Percentiles rank a stretch among this genome's conserved stretches.
Evolutionary conservation across 129 eudicot species (phyloP).

Genomic region (Tanacetum coccineum): DNA sequence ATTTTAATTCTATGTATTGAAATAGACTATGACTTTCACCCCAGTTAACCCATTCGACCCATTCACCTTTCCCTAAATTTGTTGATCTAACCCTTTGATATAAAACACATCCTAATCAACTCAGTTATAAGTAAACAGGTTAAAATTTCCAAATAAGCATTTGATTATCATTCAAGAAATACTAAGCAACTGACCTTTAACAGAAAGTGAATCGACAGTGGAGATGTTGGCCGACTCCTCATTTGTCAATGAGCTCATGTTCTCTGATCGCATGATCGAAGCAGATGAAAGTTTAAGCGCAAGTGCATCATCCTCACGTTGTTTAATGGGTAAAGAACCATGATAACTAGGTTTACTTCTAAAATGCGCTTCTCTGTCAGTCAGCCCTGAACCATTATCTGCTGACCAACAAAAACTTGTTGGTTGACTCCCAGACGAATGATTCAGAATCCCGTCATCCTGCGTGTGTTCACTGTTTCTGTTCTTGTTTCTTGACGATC

Average conservation of each 20-base stretch:
- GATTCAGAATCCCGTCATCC: constrained; percentile 25
- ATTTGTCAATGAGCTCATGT: constrained; percentile 49
- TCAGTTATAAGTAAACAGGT: too few relatives aligned
- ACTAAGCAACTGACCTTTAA: constrained; percentile 63
- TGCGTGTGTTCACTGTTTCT: constrained; percentile 25
- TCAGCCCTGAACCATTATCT: too few relatives aligned
- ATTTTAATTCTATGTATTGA: too few relatives aligned
- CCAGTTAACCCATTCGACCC: too few relatives aligned
- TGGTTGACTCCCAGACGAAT: constrained; percentile 24
- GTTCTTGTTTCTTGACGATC: constrained; percentile 50
- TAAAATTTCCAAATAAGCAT: neutral
- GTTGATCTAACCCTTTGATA: too few relatives aligned
- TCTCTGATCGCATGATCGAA: constrained; percentile 49
- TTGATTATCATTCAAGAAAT: neutral
- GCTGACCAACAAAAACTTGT: constrained; percentile 8
- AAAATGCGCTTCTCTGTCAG: too few relatives aligned
- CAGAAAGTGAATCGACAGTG: constrained; percentile 66
- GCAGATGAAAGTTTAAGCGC: constrained; percentile 56
- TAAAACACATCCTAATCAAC: too few relatives aligned
- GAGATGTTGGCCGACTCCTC: constrained; percentile 52
- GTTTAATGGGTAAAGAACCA: neutral
- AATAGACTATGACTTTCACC: too few relatives aligned
- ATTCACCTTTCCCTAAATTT: too few relatives aligned
- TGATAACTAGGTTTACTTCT: too few relatives aligned
- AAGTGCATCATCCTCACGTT: constrained; percentile 45